Evolutionary conservation across 805 yeast species (phyloP).

Genomic region (Wickerhamomyces sydowiorum): DNA sequence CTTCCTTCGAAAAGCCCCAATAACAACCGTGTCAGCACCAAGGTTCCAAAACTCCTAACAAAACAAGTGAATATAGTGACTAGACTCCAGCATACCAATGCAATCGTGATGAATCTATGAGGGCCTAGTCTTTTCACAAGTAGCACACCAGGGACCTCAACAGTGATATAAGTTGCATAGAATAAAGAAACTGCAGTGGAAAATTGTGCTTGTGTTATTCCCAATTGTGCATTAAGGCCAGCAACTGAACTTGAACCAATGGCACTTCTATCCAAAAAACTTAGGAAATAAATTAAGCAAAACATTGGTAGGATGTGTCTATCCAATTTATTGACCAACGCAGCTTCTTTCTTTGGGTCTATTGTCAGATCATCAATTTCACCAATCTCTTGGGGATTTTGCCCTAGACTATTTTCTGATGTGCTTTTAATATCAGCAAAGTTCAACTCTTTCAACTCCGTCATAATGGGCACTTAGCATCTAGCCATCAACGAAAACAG

Average conservation of each 20-base stretch:
- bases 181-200: constrained; percentile 30
- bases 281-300: constrained; percentile 26
- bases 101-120: background rate
- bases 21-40: constrained; percentile 33
- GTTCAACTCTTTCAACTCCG: too few relatives aligned
- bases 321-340: constrained; percentile 25
- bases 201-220: constrained; percentile 22
- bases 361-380: too few relatives aligned
- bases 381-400: too few relatives aligned
- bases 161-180: constrained; percentile 30
- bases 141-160: constrained; percentile 4
- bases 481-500: too few relatives aligned
- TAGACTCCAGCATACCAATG: constrained; percentile 10
- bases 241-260: constrained; percentile 41
- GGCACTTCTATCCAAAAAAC: constrained; percentile 37
- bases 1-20: constrained; percentile 40
- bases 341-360: constrained; percentile 4
- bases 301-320: constrained; percentile 25
- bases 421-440: too few relatives aligned
- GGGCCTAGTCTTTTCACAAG: constrained; percentile 3
- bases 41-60: constrained; percentile 26
- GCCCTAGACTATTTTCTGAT: too few relatives aligned
- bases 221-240: constrained; percentile 29
- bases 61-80: constrained; percentile 28
- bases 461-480: too few relatives aligned